These are phyloP conservation scores for Ophiostoma himal-ulmi DNA, from an alignment of 2,329 filamentous ascomycete genomes.

Conservation along the genomic window DNA sequence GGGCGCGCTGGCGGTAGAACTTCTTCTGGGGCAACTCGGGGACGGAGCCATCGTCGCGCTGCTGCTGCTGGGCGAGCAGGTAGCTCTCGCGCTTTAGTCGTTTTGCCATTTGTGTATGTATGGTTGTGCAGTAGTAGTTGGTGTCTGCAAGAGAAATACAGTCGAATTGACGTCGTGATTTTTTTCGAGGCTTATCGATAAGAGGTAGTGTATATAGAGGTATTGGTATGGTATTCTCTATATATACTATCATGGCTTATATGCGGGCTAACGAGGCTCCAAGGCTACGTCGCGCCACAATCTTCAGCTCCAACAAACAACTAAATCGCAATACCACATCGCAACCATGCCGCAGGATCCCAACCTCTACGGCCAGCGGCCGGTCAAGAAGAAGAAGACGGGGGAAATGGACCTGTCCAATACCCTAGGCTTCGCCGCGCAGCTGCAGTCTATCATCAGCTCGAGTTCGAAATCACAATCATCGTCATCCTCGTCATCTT, in stretches of 20 bases:
- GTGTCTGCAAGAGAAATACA: background rate
- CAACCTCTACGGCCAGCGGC: conserved; percentile 69
- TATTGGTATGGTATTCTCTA: background rate
- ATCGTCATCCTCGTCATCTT: conserved; percentile 31
- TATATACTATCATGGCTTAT: too few species aligned
- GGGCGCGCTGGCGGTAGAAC: conserved; percentile 92
- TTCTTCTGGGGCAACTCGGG: conserved; percentile 80
- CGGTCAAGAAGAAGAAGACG: conserved; percentile 62
- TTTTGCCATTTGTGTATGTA: conserved; percentile 37
- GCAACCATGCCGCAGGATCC: conserved; percentile 56
- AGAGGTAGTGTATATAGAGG: background rate
- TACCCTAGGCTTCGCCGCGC: conserved; percentile 79
- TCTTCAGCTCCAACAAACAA: background rate
- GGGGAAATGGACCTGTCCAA: conserved; percentile 61
- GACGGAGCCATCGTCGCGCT: conserved; percentile 41
- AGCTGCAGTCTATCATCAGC: conserved; percentile 71
- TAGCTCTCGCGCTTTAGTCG: conserved; percentile 62
- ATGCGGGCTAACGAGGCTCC: background rate
- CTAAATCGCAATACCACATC: conserved; percentile 3
- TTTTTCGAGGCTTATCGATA: conserved; percentile 22
- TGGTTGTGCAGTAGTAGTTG: background rate
- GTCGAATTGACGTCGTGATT: conserved; percentile 11
- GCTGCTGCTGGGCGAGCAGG: conserved; percentile 44
- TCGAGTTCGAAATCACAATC: background rate
- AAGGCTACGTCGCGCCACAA: background rate